Conservation (phyloP, 164 flowering plant species). For the Annona cherimola region DNA sequence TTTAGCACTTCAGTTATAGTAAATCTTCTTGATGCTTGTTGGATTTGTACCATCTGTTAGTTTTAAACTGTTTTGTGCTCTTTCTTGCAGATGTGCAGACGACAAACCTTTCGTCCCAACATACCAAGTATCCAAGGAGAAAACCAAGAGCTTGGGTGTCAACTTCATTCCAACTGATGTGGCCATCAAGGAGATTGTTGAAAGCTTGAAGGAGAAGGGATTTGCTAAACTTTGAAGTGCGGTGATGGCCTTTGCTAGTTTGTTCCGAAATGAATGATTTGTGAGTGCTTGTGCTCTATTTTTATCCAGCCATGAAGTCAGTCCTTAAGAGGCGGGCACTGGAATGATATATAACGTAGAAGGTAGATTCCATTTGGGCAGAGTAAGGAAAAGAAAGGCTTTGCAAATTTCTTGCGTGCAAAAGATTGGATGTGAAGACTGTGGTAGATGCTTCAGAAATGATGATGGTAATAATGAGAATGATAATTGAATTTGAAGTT, state of each 20-base stretch:
- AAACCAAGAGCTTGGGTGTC: conserved; percentile 45
- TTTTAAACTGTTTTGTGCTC: not conserved
- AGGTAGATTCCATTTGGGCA: too few relatives aligned
- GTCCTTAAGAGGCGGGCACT: too few relatives aligned
- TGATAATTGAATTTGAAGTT: too few relatives aligned
- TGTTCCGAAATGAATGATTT: too few relatives aligned
- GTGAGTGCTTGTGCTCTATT: too few relatives aligned
- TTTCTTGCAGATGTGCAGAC: conserved; percentile 55
- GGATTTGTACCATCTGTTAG: not conserved
- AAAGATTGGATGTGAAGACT: too few relatives aligned
- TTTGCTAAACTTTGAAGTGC: conserved; percentile 29
- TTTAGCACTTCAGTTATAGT: not conserved
- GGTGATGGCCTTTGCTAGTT: not conserved
- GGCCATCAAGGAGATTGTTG: conserved; percentile 72
- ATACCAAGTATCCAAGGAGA: conserved; percentile 58
- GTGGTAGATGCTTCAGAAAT: too few relatives aligned
- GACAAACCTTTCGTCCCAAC: conserved; percentile 55
- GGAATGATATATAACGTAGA: too few relatives aligned
- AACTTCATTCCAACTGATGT: conserved; percentile 47
- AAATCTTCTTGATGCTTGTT: not conserved
- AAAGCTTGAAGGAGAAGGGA: conserved; percentile 69
- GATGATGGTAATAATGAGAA: too few relatives aligned
- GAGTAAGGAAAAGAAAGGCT: too few relatives aligned
- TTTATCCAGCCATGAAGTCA: too few relatives aligned
- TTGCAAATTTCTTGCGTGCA: too few relatives aligned